phyloP scores from a whole-genome alignment of 2,329 filamentous ascomycete genomes.

The Didymosphaeria variabile region DNA sequence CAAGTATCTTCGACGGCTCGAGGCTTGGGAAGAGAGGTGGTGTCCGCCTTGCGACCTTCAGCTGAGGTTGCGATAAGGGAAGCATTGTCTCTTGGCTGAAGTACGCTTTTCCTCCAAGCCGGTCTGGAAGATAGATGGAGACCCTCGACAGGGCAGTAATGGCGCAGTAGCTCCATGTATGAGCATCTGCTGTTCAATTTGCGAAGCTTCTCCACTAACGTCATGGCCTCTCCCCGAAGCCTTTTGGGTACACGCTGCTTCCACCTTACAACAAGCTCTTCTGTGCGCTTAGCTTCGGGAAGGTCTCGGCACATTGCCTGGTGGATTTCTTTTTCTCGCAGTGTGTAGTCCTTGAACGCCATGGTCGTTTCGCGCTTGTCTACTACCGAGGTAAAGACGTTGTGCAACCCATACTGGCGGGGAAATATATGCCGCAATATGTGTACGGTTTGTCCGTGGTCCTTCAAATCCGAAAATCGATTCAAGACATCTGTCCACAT shows the following conservation, averaged over 20 bases:
- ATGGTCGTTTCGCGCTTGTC: conserved; percentile 73
- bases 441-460: conserved; percentile 68
- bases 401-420: conserved; percentile 86
- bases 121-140: conserved; percentile 37
- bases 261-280: conserved; percentile 44
- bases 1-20: conserved; percentile 34
- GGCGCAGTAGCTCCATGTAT: conserved; percentile 77
- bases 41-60: conserved; percentile 17
- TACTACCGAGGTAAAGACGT: conserved; percentile 81
- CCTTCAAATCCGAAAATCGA: conserved; percentile 63
- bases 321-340: conserved; percentile 82
- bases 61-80: conserved; percentile 15
- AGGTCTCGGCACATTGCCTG: conserved; percentile 35
- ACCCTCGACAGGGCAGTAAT: conserved; percentile 76
- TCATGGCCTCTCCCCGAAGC: conserved; percentile 68
- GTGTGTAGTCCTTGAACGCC: conserved; percentile 82
- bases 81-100: conserved; percentile 26
- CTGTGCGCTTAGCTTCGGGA: conserved; percentile 26
- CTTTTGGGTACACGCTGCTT: conserved; percentile 65
- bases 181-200: conserved; percentile 77
- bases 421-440: conserved; percentile 95
- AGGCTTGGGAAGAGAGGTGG: conserved; percentile 8
- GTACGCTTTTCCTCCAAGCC: conserved; percentile 34
- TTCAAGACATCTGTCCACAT: conserved; percentile 76
- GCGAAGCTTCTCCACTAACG: conserved; percentile 74